Conservation (phyloP, 2,329 filamentous ascomycete species). For the Calonectria hongkongensis region DNA sequence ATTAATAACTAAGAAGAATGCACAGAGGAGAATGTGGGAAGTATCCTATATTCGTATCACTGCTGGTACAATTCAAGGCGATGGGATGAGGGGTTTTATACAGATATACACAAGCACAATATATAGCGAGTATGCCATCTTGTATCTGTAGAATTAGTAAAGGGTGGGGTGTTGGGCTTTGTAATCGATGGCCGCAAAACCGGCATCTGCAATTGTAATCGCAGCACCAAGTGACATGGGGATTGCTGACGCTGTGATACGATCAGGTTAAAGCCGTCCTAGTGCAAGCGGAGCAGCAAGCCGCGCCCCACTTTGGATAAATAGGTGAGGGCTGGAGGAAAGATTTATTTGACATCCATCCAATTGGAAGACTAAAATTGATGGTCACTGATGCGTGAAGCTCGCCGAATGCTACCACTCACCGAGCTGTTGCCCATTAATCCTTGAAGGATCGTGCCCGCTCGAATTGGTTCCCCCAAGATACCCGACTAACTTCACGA, state of each 20-base stretch:
- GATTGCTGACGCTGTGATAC: background rate
- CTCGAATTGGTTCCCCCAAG: too few relatives aligned
- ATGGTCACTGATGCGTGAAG: background rate
- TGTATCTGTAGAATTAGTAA: constrained; percentile 14
- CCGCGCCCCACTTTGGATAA: background rate
- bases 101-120: background rate
- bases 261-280: background rate
- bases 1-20: background rate
- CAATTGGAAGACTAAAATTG: background rate
- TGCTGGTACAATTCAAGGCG: background rate
- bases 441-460: background rate
- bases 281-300: background rate
- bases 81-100: constrained; percentile 1
- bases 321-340: background rate
- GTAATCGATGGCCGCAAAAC: constrained; percentile 1
- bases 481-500: too few relatives aligned
- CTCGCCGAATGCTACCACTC: constrained; percentile 16
- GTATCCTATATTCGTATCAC: background rate
- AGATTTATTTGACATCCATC: background rate
- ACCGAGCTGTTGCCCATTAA: too few relatives aligned
- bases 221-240: background rate
- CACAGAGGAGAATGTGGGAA: background rate
- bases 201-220: constrained; percentile 20
- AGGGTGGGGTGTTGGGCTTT: constrained; percentile 17
- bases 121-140: background rate